Base-by-base conservation (phyloP, 768 basidiomycete genomes). In the Tulasnella sp. region DNA sequence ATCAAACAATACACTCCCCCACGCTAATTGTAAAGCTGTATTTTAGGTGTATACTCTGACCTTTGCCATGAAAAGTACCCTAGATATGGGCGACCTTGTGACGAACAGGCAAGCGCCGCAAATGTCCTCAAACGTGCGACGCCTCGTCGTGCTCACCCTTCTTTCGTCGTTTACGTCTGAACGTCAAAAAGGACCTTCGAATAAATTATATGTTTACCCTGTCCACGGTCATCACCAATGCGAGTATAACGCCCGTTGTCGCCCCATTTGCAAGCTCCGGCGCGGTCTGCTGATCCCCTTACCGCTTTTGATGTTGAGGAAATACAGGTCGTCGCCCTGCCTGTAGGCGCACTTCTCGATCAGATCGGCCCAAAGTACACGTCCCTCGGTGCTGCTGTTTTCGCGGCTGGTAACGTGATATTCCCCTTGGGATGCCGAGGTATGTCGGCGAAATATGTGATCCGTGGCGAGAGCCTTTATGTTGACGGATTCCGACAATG, bases 201-300 rank as follows among this genome's bases (percentile, higher is more conserved):
- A 63, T 73, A 34, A 72, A 72, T 53, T 64, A 63, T 19, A 67
- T 72, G 65, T 73, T 74, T 65, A 69, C 70, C 19, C 59, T 73
- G 21, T 67, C 69, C 5, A 68, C 68, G 10, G 69, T 70, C n/a
- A 66, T 69, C 13, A 72, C 70, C 38, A 73, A 73, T 64, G 70
- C 69, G 54, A 53, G 65, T 60, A 11, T 41, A n/a, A 43, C 60
- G 17, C 38, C 58, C 11, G 27, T 64, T 21, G 51, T 30, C 34
- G 45, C 19, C n/a, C 19, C 19, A 5, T 48, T 48, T 19, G 50
- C 29, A 11, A 41, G 30, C 29, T 29, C 51, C n/a, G 26, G 23
- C 29, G 21, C 32, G 21, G 27, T 19, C 24, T 53, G 32, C 52
- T 30, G 51, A 29, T 21, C 52, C 30, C 61, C 9, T 30, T 52